Evolutionary conservation across 2,329 filamentous ascomycete species (phyloP).

Genomic region (Tetracladium maxilliforme): DNA sequence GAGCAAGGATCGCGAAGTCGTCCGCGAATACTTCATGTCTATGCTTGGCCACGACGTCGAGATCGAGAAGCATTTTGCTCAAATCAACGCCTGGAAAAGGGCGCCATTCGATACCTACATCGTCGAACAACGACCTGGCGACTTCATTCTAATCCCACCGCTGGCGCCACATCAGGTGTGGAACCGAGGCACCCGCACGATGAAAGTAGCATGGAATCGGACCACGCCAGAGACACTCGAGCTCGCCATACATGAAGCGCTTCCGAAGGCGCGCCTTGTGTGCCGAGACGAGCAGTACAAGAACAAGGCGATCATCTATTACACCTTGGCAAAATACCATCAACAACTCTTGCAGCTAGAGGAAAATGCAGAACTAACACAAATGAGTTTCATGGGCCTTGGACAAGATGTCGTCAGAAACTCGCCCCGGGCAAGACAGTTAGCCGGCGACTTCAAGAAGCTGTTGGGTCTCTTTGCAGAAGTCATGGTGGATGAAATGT

Average conservation of each 20-base stretch:
- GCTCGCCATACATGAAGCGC: constrained; percentile 70
- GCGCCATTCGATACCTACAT: constrained; percentile 88
- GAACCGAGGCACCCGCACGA: constrained; percentile 89
- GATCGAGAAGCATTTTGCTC: constrained; percentile 92
- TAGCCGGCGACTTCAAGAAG: constrained; percentile 71
- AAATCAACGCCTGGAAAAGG: constrained; percentile 88
- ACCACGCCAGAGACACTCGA: constrained; percentile 86
- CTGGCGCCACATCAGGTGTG: constrained; percentile 94
- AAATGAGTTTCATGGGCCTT: too few species aligned
- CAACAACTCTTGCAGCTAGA: constrained; percentile 42
- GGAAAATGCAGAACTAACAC: constrained; percentile 24
- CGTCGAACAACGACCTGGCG: constrained; percentile 78
- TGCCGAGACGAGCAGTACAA: constrained; percentile 98
- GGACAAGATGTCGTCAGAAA: constrained; percentile 23
- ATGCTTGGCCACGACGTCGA: constrained; percentile 93
- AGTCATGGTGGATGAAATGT: constrained; percentile 76
- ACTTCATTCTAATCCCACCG: constrained; percentile 87
- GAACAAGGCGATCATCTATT: constrained; percentile 92
- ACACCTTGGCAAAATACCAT: constrained; percentile 67
- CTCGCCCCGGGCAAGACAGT: constrained; percentile 36
- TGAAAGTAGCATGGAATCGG: constrained; percentile 97
- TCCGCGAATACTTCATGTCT: constrained; percentile 87
- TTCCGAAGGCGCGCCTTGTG: constrained; percentile 79
- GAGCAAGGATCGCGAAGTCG: constrained; percentile 76
- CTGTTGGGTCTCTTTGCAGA: constrained; percentile 67